Percentiles rank a stretch among this genome's conserved stretches.
phyloP scores from a whole-genome alignment of 192 early-diverging fungal species.

The Umbelopsis ramanniana region DNA sequence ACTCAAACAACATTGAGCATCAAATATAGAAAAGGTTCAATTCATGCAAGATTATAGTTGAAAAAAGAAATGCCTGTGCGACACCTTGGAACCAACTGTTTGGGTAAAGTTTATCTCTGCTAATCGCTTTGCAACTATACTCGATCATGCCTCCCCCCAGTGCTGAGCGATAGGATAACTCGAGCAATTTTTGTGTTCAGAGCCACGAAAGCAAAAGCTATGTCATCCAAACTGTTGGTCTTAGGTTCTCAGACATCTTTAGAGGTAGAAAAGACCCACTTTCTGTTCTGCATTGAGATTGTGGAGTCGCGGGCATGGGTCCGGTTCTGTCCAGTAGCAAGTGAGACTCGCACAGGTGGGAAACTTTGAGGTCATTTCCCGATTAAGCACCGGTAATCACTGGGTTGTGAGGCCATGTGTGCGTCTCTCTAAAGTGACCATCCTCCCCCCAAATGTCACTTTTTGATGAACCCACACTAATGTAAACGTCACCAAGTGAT shows the following conservation, averaged over 20 bases:
- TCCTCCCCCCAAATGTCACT: conserved; percentile 14
- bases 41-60: not conserved
- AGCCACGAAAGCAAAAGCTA: no score
- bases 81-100: no score
- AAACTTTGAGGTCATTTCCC: not conserved
- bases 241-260: no score
- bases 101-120: not conserved
- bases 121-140: not conserved
- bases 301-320: conserved; percentile 8
- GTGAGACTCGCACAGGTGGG: conserved; percentile 5
- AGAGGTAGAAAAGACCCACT: no score
- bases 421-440: not conserved
- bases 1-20: conserved; percentile 1
- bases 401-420: conserved; percentile 14
- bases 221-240: no score
- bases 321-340: conserved; percentile 1
- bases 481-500: not conserved
- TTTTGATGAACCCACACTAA: conserved; percentile 9
- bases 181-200: no score
- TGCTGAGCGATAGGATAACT: no score
- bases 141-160: no score
- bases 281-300: not conserved
- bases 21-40: not conserved
- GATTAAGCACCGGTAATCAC: not conserved
- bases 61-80: no score